These are phyloP conservation scores for Boletus vermiculosoides DNA, from an alignment of 768 basidiomycete species.

Conservation along the genomic window DNA sequence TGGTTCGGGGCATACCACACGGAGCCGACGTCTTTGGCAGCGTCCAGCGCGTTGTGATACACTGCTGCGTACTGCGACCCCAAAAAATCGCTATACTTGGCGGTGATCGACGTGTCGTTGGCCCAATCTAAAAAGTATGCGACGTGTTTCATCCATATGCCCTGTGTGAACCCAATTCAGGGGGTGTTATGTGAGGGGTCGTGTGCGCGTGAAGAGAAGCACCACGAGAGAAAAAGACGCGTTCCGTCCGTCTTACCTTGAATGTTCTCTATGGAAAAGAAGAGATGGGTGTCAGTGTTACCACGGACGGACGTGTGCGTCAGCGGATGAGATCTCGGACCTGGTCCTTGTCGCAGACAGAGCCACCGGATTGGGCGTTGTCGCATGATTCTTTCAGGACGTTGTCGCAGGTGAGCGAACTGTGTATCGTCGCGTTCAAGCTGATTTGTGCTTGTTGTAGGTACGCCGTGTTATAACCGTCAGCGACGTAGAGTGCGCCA, in stretches of 20 bases:
- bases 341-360: conserved; percentile 48
- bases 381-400: conserved; percentile 56
- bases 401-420: conserved; percentile 36
- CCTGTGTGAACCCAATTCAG: not conserved
- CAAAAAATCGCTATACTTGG: conserved; percentile 40
- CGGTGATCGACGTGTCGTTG: conserved; percentile 39
- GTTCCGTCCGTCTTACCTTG: conserved; percentile 25
- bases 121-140: conserved; percentile 50
- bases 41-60: conserved; percentile 36
- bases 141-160: conserved; percentile 53
- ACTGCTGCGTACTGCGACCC: conserved; percentile 43
- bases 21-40: conserved; percentile 40
- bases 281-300: not conserved
- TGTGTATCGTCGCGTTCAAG: conserved; percentile 47
- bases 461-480: conserved; percentile 34
- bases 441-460: conserved; percentile 51
- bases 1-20: conserved; percentile 32
- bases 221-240: no score
- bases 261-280: conserved; percentile 22
- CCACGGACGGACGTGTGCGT: not conserved
- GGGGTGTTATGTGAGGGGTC: no score
- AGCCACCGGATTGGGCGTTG: conserved; percentile 37
- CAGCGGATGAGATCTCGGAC: conserved; percentile 8
- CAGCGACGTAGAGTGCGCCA: conserved; percentile 43
- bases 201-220: no score